phyloP scores from a whole-genome alignment of 129 eudicot species.

The Saposhnikovia divaricata region DNA sequence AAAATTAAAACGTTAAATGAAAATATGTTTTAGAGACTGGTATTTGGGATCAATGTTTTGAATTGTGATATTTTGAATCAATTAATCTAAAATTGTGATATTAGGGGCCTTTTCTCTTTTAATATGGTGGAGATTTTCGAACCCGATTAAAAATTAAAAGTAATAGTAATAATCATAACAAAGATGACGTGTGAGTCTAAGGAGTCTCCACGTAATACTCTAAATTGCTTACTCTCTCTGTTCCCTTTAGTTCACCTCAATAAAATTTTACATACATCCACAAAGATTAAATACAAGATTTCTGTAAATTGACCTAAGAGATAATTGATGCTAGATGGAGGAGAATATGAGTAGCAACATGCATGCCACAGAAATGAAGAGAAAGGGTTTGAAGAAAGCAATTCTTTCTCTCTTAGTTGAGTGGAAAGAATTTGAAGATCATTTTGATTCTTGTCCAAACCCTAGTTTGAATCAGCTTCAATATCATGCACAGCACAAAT shows the following conservation, averaged over 20 bases:
- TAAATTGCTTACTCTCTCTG: neutral
- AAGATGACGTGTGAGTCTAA: neutral
- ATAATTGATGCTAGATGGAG: neutral
- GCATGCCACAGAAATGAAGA: neutral
- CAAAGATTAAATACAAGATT: neutral
- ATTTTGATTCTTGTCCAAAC: neutral
- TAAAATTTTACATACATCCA: neutral
- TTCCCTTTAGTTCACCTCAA: neutral
- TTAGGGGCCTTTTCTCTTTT: too few species aligned
- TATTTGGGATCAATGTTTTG: too few species aligned
- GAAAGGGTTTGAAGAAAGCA: neutral
- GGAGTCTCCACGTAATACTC: neutral
- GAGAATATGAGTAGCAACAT: neutral
- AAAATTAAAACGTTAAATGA: too few species aligned
- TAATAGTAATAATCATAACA: too few species aligned
- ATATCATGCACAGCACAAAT: neutral
- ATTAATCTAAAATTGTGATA: too few species aligned
- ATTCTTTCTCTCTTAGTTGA: slow-evolving; percentile 7
- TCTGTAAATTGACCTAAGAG: too few species aligned
- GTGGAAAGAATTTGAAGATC: slow-evolving; percentile 5
- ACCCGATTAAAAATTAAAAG: too few species aligned
- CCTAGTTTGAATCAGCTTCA: neutral
- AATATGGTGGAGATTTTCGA: too few species aligned
- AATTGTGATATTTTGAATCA: too few species aligned
- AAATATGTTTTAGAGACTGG: too few species aligned